Evolutionary conservation across 805 yeast genomes (phyloP).

Genomic region (Jamesozyma lodderae): DNA sequence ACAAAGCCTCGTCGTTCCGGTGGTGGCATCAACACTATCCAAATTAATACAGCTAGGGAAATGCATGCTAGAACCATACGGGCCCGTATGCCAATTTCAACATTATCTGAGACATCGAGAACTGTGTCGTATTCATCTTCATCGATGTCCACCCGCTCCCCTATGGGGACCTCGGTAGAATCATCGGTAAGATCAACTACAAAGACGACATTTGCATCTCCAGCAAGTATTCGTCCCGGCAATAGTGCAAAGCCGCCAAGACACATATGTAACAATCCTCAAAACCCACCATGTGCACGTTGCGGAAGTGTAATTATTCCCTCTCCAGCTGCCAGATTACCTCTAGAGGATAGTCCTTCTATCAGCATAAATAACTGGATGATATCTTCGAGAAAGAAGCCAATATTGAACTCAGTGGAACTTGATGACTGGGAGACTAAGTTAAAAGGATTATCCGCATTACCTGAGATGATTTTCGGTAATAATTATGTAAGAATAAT

Average conservation of each 20-base stretch:
- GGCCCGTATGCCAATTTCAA: constrained; percentile 26
- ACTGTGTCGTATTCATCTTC: background rate
- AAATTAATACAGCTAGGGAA: constrained; percentile 54
- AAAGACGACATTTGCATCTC: background rate
- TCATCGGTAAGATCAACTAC: background rate
- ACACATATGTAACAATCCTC: constrained; percentile 27
- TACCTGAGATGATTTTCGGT: constrained; percentile 98
- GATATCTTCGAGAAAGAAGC: constrained; percentile 59
- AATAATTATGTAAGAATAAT: constrained; percentile 55
- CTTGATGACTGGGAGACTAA: constrained; percentile 52
- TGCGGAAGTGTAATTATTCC: constrained; percentile 77
- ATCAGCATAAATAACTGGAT: constrained; percentile 66
- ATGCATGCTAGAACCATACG: constrained; percentile 39
- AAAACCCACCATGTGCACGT: constrained; percentile 44
- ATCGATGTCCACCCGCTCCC: background rate
- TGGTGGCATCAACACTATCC: constrained; percentile 44
- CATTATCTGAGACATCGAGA: too few relatives aligned
- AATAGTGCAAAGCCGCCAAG: constrained; percentile 3
- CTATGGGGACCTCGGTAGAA: background rate
- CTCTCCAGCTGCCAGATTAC: constrained; percentile 57
- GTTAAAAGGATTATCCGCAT: constrained; percentile 54
- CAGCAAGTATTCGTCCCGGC: background rate
- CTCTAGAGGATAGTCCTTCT: constrained; percentile 58
- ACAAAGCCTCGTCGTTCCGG: background rate
- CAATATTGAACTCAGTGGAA: constrained; percentile 67